Evolutionary conservation across 2,329 filamentous ascomycete species (phyloP).

Genomic region (Pseudogymnoascus sp.): DNA sequence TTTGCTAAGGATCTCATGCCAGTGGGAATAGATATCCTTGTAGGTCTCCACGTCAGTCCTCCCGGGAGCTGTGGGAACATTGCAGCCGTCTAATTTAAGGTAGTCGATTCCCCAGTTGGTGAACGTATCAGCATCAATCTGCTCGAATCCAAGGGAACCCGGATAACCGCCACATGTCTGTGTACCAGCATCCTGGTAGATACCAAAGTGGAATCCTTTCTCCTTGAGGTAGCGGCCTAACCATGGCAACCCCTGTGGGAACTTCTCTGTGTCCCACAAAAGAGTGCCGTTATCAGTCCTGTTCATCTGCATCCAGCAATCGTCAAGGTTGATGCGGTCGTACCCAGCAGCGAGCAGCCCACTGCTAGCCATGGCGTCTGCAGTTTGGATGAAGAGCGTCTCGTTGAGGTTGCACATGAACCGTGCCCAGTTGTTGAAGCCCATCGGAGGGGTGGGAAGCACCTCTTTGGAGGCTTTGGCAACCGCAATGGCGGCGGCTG

Average conservation of each 20-base stretch:
- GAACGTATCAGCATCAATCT: slow-evolving; percentile 49
- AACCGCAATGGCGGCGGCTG: not conserved
- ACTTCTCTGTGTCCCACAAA: slow-evolving; percentile 40
- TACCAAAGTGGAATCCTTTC: slow-evolving; percentile 51
- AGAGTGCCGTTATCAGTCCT: slow-evolving; percentile 37
- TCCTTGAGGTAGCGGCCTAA: slow-evolving; percentile 47
- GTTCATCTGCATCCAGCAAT: slow-evolving; percentile 48
- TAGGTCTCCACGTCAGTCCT: slow-evolving; percentile 33
- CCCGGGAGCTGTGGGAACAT: slow-evolving; percentile 23
- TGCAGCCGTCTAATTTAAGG: slow-evolving; percentile 54
- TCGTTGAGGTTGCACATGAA: slow-evolving; percentile 41
- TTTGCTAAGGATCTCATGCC: slow-evolving; percentile 34
- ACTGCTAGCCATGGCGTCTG: slow-evolving; percentile 36
- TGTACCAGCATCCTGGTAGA: slow-evolving; percentile 47
- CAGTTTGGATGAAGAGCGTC: slow-evolving; percentile 38
- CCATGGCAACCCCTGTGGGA: slow-evolving; percentile 50
- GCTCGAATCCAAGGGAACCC: slow-evolving; percentile 49
- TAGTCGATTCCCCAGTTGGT: slow-evolving; percentile 55
- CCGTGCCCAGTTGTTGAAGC: slow-evolving; percentile 45
- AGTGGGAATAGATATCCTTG: slow-evolving; percentile 34
- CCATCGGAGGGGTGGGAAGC: slow-evolving; percentile 37
- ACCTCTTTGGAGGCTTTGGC: not conserved
- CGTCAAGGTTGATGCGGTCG: slow-evolving; percentile 52
- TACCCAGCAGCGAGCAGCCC: slow-evolving; percentile 43
- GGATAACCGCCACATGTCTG: slow-evolving; percentile 47